Conservation (phyloP, 768 basidiomycete species). For the Trametes cingulata region DNA sequence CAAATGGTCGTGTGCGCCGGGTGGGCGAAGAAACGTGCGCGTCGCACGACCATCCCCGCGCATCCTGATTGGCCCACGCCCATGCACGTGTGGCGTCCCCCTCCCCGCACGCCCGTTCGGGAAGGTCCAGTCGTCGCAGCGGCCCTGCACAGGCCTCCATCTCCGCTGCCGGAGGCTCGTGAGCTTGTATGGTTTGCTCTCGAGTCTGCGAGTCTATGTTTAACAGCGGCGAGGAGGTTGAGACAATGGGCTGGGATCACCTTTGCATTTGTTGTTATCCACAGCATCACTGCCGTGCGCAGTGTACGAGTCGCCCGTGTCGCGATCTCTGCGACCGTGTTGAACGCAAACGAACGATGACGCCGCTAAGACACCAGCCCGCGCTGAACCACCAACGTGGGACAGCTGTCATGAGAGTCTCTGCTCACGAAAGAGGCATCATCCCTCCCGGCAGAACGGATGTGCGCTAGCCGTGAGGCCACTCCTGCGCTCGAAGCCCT, state of each 20-base stretch:
- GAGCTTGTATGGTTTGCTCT: neutral
- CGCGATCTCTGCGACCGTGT: neutral
- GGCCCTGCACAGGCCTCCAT: neutral
- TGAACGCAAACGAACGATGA: neutral
- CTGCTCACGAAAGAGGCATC: neutral
- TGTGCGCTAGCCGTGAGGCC: slow-evolving; percentile 7
- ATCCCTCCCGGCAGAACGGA: neutral
- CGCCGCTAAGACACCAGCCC: neutral
- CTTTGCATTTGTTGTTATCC: too few relatives aligned
- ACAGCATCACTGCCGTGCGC: too few relatives aligned
- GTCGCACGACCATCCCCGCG: slow-evolving; percentile 32
- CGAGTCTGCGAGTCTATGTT: too few relatives aligned
- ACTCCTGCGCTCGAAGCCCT: neutral
- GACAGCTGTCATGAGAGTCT: slow-evolving; percentile 4
- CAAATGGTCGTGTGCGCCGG: slow-evolving; percentile 32
- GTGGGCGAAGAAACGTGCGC: slow-evolving; percentile 26
- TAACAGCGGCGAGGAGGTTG: too few relatives aligned
- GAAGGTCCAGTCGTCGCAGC: slow-evolving; percentile 18
- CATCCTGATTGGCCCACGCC: slow-evolving; percentile 27
- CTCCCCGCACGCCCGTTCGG: slow-evolving; percentile 6
- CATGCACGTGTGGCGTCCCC: slow-evolving; percentile 29
- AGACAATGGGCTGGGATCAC: too few relatives aligned
- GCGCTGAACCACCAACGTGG: slow-evolving; percentile 6
- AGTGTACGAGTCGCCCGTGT: too few relatives aligned
- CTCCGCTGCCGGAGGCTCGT: neutral